Evolutionary conservation across 78 protist genomes (phyloP), one percentile per base, ranked within the genome.

Genomic region (Reticulomyxa filosa): DNA sequence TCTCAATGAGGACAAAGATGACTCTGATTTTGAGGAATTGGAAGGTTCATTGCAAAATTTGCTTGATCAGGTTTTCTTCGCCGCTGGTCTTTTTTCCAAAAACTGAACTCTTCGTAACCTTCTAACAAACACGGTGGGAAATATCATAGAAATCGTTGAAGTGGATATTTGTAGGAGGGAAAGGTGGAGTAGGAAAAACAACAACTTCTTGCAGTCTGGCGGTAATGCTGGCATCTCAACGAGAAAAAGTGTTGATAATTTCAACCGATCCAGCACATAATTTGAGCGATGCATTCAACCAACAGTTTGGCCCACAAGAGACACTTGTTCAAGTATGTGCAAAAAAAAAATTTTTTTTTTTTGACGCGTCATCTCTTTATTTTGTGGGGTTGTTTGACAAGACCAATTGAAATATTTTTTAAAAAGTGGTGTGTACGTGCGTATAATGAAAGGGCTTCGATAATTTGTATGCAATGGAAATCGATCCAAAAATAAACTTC

Each of bases 211-310:
- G 74, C 62, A 38, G 71, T n/a, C 6, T 78, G 17, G 77, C 78
- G 17, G 46, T 78, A 17, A 46, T 13, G 29, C 59, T 73, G 42
- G 37, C 78, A 22, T 7, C 7, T 4, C 39, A 38, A 22, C 8
- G 74, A 2, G 20, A 50, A 20, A 39, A 27, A 35, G 79, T 77
- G 27, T 62, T 78, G 10, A 1, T 78, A 2, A 64, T 78, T 10
- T 78, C 83, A 25, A 78, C 83, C 17, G 83, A 78, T 66, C 83
- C 83, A 25, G 83, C 83, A 2, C 83, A 78, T 29, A 68, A 55
- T 26, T 3, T 67, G 42, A 38, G 55, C 2, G 83, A 78, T 65
- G 71, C 74, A 13, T 73, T 78, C 35, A 30, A 39, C n/a, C 79
- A 72, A 7, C 29, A 55, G 8, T 35, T 78, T 33, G 20, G 70